phyloP scores from a whole-genome alignment of 2,329 filamentous ascomycete genomes.

The Alternaria atra region DNA sequence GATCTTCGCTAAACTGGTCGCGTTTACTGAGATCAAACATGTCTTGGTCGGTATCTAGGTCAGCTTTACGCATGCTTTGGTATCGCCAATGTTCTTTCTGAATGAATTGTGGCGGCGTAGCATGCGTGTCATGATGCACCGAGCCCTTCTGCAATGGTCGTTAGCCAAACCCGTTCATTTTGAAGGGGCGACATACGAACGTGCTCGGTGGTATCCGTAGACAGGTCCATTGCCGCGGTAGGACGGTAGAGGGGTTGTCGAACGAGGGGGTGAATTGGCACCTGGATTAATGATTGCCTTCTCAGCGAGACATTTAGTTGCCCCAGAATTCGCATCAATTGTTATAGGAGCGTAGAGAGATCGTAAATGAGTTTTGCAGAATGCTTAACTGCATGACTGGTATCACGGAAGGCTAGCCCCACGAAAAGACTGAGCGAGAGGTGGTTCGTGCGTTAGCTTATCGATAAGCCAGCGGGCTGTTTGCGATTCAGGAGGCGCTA shows the following conservation, averaged over 20 bases:
- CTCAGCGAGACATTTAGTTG: slow-evolving; percentile 4
- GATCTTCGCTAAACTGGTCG: slow-evolving; percentile 45
- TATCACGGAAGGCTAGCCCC: background rate
- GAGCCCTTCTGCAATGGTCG: slow-evolving; percentile 28
- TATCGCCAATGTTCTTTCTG: slow-evolving; percentile 57
- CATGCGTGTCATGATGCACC: slow-evolving; percentile 50
- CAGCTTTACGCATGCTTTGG: slow-evolving; percentile 65
- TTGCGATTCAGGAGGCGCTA: too few relatives aligned
- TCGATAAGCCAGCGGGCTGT: slow-evolving; percentile 11
- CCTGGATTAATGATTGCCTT: background rate
- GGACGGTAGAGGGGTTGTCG: background rate
- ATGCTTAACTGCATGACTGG: background rate
- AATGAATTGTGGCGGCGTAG: slow-evolving; percentile 47
- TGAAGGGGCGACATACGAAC: slow-evolving; percentile 43
- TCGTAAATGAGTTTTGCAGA: background rate
- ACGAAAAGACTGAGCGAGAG: slow-evolving; percentile 7
- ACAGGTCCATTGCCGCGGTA: slow-evolving; percentile 34
- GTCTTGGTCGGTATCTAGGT: slow-evolving; percentile 59
- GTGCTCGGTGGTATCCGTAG: slow-evolving; percentile 34
- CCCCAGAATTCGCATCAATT: slow-evolving; percentile 10
- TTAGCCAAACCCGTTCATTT: slow-evolving; percentile 35
- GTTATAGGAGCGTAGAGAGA: background rate
- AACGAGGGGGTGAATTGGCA: background rate
- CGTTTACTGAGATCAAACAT: slow-evolving; percentile 54
- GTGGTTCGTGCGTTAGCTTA: slow-evolving; percentile 11